These are phyloP conservation scores for Pochonia chlamydosporia DNA, from an alignment of 2,329 filamentous ascomycete species.

Conservation along the genomic window DNA sequence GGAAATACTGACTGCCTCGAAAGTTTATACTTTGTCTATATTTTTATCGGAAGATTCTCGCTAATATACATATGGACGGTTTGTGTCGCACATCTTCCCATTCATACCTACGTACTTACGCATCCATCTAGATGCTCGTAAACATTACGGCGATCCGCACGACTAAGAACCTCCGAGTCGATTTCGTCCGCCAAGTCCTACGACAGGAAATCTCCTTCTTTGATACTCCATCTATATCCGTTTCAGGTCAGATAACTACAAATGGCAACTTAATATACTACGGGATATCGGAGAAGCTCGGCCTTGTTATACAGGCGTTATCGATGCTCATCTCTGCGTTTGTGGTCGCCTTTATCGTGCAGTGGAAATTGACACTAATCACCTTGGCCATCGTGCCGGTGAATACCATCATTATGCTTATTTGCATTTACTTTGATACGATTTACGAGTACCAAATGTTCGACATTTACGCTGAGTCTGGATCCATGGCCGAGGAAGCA, in stretches of 20 bases:
- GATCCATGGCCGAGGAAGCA: conserved; percentile 41
- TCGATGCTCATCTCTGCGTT: conserved; percentile 34
- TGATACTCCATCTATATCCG: conserved; percentile 38
- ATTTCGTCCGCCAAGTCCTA: conserved; percentile 30
- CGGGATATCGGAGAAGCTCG: conserved; percentile 40
- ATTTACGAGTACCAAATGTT: conserved; percentile 38
- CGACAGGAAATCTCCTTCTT: conserved; percentile 52
- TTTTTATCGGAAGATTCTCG: conserved; percentile 49
- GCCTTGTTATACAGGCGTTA: conserved; percentile 33
- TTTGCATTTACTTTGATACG: conserved; percentile 34
- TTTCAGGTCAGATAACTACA: conserved; percentile 40
- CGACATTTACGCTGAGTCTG: conserved; percentile 34
- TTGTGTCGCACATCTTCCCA: conserved; percentile 10
- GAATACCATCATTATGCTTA: conserved; percentile 32
- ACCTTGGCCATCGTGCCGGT: conserved; percentile 38
- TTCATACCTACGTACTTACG: background rate
- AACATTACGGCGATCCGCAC: conserved; percentile 30
- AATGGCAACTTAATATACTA: conserved; percentile 40
- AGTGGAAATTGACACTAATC: conserved; percentile 37
- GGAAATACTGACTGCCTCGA: too few relatives aligned
- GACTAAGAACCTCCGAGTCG: conserved; percentile 29
- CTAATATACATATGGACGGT: conserved; percentile 50
- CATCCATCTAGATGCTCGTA: conserved; percentile 25
- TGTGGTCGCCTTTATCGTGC: conserved; percentile 32
- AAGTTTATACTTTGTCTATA: conserved; percentile 50